phyloP scores from a whole-genome alignment of 768 basidiomycete species.

The Termitomyces sp. region DNA sequence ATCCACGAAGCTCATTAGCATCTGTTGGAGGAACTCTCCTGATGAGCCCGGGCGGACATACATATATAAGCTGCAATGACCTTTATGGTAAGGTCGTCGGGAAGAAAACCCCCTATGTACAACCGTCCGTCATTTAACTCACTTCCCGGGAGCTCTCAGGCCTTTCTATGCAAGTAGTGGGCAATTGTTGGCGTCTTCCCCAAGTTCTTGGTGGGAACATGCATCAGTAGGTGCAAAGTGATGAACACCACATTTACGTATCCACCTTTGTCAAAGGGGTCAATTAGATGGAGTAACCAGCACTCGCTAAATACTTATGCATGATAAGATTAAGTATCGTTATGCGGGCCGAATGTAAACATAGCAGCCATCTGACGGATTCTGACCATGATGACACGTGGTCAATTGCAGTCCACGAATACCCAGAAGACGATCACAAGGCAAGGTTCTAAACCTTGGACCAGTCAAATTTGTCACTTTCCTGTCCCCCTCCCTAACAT shows the following conservation, averaged over 20 bases:
- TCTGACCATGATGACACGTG: no score
- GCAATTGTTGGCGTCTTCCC: background rate
- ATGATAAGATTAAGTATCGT: no score
- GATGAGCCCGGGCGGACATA: background rate
- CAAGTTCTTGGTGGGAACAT: background rate
- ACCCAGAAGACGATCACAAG: no score
- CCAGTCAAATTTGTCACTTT: no score
- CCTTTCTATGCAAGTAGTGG: background rate
- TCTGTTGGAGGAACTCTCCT: background rate
- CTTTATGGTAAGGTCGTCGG: background rate
- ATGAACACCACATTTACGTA: background rate
- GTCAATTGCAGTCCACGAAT: no score
- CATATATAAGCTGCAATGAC: background rate
- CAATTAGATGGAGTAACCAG: no score
- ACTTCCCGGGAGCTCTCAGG: no score
- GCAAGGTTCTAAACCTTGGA: no score
- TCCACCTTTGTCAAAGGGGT: background rate
- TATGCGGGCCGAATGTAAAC: no score
- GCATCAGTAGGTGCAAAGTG: background rate
- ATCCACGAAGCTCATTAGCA: background rate
- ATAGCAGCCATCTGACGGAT: no score
- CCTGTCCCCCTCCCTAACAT: no score
- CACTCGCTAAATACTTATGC: no score
- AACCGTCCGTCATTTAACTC: background rate
- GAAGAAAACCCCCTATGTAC: background rate